Percentiles rank a stretch among this genome's conserved stretches.
Evolutionary conservation across 306 rosid species (phyloP).

Genomic region (Amphicarpaea edgeworthii): DNA sequence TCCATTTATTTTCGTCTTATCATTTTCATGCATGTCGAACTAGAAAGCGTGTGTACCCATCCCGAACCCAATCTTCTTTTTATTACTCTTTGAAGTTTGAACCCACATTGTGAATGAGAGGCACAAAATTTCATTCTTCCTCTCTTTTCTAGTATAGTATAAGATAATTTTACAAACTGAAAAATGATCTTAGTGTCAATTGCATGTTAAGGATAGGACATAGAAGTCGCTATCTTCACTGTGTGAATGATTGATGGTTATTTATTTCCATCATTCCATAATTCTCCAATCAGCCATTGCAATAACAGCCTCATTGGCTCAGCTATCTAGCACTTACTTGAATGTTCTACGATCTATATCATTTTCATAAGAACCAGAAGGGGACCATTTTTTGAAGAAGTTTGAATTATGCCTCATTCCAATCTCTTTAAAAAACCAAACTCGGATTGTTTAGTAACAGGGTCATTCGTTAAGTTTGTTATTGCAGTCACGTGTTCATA

Average conservation of each 20-base stretch:
- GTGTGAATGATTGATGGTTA: conserved; percentile 9
- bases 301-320: not conserved
- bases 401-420: not conserved
- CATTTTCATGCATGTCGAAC: conserved; percentile 30
- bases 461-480: conserved; percentile 59
- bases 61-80: not conserved
- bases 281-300: not conserved
- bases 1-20: not conserved
- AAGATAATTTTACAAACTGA: conserved; percentile 6
- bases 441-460: not conserved
- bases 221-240: not conserved
- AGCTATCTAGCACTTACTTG: not conserved
- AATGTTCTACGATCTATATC: not conserved
- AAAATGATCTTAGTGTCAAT: not conserved
- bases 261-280: conserved; percentile 3
- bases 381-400: not conserved
- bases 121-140: not conserved
- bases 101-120: conserved; percentile 14
- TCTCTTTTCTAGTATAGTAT: not conserved
- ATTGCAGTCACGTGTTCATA: conserved; percentile 37
- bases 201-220: not conserved
- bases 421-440: not conserved
- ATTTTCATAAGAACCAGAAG: not conserved
- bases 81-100: not conserved
- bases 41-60: conserved; percentile 16